Conservation (phyloP, 139 green algal genomes). For the Haematococcus lacustris region DNA sequence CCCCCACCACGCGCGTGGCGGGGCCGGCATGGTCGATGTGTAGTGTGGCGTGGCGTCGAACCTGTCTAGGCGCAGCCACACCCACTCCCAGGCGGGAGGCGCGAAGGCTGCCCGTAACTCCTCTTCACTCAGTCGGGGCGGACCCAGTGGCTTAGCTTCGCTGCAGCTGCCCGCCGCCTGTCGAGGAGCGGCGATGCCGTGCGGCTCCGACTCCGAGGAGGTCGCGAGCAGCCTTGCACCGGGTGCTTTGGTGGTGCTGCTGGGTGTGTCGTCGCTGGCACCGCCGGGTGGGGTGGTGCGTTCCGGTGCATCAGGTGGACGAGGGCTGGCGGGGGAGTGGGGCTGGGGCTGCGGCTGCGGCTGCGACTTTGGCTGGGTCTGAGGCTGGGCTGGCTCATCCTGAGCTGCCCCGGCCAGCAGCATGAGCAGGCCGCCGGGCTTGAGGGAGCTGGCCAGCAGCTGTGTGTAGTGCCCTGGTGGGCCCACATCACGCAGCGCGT, state of each 20-base stretch:
- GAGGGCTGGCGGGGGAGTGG: neutral
- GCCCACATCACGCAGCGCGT: neutral
- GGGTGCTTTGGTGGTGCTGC: neutral
- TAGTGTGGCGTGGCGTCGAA: neutral
- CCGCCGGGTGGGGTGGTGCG: neutral
- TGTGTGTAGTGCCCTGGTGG: neutral
- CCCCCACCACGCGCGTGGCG: neutral
- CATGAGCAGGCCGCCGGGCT: neutral
- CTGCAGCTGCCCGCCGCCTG: too few relatives aligned
- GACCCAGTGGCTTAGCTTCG: neutral
- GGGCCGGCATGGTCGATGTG: neutral
- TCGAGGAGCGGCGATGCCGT: too few relatives aligned
- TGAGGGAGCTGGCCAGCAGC: conserved; percentile 1
- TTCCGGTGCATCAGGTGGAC: neutral
- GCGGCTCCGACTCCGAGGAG: neutral
- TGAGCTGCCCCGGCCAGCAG: conserved; percentile 2
- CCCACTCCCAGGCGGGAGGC: neutral
- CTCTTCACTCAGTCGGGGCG: neutral
- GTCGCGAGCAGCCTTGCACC: neutral
- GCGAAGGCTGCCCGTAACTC: neutral
- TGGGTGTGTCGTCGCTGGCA: neutral
- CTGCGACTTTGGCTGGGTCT: too few relatives aligned
- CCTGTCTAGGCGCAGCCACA: neutral
- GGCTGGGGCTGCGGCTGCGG: neutral
- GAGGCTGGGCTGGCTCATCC: too few relatives aligned